These are phyloP conservation scores for Pueraria montana DNA, from an alignment of 306 rosid genomes.

Conservation along the genomic window DNA sequence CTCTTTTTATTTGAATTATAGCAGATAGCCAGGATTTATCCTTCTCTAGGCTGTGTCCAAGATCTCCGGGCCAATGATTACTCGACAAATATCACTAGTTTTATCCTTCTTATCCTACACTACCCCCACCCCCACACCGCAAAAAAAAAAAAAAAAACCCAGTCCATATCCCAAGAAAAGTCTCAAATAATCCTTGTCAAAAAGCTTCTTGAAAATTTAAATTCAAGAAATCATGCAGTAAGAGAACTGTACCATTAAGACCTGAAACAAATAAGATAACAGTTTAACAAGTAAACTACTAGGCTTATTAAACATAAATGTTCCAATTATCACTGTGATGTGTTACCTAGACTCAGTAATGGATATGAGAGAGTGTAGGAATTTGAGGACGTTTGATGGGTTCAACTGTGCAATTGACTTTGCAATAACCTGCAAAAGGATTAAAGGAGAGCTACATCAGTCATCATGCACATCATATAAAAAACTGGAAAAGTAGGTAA, in stretches of 20 bases:
- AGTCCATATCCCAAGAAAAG: not conserved
- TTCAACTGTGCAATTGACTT: slow-evolving; percentile 64
- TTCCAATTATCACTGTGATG: not conserved
- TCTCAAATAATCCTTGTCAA: not conserved
- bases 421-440: slow-evolving; percentile 64
- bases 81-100: too few relatives aligned
- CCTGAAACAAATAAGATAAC: not conserved
- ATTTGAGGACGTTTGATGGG: slow-evolving; percentile 65
- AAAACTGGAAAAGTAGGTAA: not conserved
- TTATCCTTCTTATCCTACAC: not conserved
- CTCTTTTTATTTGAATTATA: not conserved
- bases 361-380: slow-evolving; percentile 63
- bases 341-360: slow-evolving; percentile 64
- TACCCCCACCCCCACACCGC: not conserved
- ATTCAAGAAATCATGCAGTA: slow-evolving; percentile 6
- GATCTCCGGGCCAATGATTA: too few relatives aligned
- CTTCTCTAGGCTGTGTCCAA: too few relatives aligned
- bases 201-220: not conserved
- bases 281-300: not conserved
- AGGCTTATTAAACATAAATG: not conserved
- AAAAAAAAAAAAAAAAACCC: not conserved
- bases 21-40: not conserved
- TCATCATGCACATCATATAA: not conserved
- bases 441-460: slow-evolving; percentile 9
- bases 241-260: not conserved